phyloP scores from a whole-genome alignment of 305 asterid genomes.

The Coffea humblotiana region DNA sequence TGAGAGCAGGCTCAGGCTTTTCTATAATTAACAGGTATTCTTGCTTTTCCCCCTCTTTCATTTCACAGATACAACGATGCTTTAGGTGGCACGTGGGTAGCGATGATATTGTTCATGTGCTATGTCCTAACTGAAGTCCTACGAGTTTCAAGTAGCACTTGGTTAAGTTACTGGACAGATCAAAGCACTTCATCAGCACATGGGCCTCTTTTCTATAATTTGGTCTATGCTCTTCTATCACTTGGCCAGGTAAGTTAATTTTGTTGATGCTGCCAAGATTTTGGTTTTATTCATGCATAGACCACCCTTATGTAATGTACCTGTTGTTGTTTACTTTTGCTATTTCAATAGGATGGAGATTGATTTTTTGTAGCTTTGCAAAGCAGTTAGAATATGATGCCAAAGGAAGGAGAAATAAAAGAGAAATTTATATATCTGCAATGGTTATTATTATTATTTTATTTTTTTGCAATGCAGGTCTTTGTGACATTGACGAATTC shows the following conservation, averaged over 20 bases:
- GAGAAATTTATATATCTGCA: slow-evolving; percentile 6
- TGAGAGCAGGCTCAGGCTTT: not conserved
- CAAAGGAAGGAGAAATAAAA: slow-evolving; percentile 17
- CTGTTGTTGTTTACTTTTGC: not conserved
- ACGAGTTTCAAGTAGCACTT: slow-evolving; percentile 86
- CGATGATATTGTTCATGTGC: slow-evolving; percentile 64
- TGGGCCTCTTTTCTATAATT: slow-evolving; percentile 73
- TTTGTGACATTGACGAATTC: slow-evolving; percentile 68
- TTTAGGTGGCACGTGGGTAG: slow-evolving; percentile 95
- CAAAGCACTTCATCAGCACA: slow-evolving; percentile 38
- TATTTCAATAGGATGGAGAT: slow-evolving; percentile 1
- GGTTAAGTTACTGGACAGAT: slow-evolving; percentile 98
- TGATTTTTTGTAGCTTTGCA: not conserved
- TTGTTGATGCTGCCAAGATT: slow-evolving; percentile 4
- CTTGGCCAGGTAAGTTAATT: slow-evolving; percentile 73
- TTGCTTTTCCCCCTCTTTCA: not conserved
- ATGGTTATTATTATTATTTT: not conserved
- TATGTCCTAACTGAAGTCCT: slow-evolving; percentile 65
- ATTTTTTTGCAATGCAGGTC: slow-evolving; percentile 47
- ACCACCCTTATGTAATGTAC: not conserved
- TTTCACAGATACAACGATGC: slow-evolving; percentile 87
- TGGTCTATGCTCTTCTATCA: slow-evolving; percentile 70
- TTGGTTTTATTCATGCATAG: slow-evolving; percentile 5
- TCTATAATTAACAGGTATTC: not conserved
- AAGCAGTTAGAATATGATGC: not conserved